These are phyloP conservation scores for Boletus speciosus DNA, from an alignment of 768 basidiomycete species.

Conservation along the genomic window DNA sequence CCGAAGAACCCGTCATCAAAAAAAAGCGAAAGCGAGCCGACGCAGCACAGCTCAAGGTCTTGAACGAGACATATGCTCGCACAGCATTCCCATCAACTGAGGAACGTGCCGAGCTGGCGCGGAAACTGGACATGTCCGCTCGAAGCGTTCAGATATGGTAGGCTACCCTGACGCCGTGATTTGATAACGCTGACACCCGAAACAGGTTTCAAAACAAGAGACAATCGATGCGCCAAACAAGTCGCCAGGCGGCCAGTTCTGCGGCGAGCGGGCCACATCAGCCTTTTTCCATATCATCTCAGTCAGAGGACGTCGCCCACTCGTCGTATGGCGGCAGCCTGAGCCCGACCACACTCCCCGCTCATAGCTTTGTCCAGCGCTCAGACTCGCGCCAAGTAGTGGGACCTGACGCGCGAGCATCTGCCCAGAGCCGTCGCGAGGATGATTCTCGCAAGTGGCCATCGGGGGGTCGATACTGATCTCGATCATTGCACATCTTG, in stretches of 20 bases:
- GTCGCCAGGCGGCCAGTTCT: conserved; percentile 55
- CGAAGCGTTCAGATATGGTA: conserved; percentile 87
- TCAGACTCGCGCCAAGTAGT: conserved; percentile 38
- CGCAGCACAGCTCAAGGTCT: conserved; percentile 70
- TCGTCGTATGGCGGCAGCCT: conserved; percentile 35
- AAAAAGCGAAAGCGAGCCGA: conserved; percentile 88
- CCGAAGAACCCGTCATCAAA: conserved; percentile 72
- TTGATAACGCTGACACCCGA: conserved; percentile 20
- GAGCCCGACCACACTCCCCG: conserved; percentile 27
- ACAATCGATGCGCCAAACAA: conserved; percentile 77
- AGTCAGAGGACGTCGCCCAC: conserved; percentile 32
- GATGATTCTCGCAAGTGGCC: conserved; percentile 50
- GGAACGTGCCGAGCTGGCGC: conserved; percentile 74
- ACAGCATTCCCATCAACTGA: conserved; percentile 88
- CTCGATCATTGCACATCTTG: conserved; percentile 32
- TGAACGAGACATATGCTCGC: conserved; percentile 76
- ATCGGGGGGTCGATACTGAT: conserved; percentile 41
- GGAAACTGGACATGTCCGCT: conserved; percentile 76
- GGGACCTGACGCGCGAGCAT: conserved; percentile 27
- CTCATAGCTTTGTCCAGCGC: conserved; percentile 39
- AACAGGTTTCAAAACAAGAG: conserved; percentile 85
- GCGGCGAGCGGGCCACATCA: conserved; percentile 45
- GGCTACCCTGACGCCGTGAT: conserved; percentile 18
- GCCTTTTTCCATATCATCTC: conserved; percentile 43
- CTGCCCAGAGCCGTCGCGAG: conserved; percentile 41